These are phyloP conservation scores for Verticillium dahliae DNA, from an alignment of 2,329 filamentous ascomycete species.

Conservation along the genomic window DNA sequence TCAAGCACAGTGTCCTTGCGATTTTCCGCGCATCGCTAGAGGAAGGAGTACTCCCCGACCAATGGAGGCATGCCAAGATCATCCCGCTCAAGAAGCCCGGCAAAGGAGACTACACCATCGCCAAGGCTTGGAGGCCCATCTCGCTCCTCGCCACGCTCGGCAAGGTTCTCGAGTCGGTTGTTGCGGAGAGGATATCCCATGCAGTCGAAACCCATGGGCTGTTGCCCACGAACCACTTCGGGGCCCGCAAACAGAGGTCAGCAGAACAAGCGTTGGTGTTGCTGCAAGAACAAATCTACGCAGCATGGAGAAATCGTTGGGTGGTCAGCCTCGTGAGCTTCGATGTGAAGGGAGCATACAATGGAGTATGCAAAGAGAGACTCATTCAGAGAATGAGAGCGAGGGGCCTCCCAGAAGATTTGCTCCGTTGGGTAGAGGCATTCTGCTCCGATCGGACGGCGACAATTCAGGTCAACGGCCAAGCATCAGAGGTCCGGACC, in stretches of 20 bases:
- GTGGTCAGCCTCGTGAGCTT: too few species aligned
- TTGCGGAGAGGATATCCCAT: conserved; percentile 1
- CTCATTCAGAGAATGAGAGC: too few species aligned
- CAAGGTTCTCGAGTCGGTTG: conserved; percentile 11
- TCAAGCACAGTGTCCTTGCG: conserved; percentile 8
- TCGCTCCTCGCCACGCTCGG: conserved; percentile 12
- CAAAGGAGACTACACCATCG: conserved; percentile 17
- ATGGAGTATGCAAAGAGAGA: too few species aligned
- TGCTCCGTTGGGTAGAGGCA: too few species aligned
- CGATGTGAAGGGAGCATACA: too few species aligned
- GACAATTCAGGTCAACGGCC: conserved; percentile 7
- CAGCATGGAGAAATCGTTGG: too few species aligned
- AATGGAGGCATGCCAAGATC: conserved; percentile 15
- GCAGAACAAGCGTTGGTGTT: not conserved
- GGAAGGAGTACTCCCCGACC: not conserved
- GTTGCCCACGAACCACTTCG: conserved; percentile 3
- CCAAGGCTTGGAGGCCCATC: conserved; percentile 13
- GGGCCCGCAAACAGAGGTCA: conserved; percentile 2
- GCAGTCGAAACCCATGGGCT: not conserved
- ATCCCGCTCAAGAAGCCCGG: conserved; percentile 20
- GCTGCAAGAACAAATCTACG: too few species aligned
- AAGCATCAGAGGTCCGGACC: conserved; percentile 7
- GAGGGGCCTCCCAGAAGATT: too few species aligned
- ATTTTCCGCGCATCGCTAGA: conserved; percentile 11
- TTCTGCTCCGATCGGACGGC: too few species aligned